phyloP scores from a whole-genome alignment of 306 rosid species.

The Begonia peltatifolia region DNA sequence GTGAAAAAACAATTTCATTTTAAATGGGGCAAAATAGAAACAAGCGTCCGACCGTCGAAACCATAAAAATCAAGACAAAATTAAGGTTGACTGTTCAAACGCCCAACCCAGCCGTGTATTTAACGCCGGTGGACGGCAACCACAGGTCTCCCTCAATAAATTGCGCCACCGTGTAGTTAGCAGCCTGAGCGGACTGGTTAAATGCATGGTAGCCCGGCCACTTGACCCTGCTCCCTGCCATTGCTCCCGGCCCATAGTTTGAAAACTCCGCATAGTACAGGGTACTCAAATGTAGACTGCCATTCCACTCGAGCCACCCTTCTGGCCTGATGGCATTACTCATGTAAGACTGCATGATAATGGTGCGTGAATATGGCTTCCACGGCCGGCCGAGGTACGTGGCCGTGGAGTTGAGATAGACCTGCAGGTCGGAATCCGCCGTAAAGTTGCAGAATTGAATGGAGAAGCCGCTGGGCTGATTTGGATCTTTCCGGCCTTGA shows the following conservation, averaged over 20 bases:
- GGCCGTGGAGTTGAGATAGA: constrained; percentile 11
- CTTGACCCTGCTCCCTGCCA: constrained; percentile 19
- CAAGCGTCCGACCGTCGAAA: neutral
- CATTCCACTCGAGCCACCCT: constrained; percentile 92
- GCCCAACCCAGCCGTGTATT: constrained; percentile 36
- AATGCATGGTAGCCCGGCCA: constrained; percentile 66
- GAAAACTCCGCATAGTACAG: constrained; percentile 56
- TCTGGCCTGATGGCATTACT: constrained; percentile 31
- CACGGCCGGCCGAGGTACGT: constrained; percentile 82
- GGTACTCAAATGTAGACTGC: constrained; percentile 27
- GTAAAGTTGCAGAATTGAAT: constrained; percentile 68
- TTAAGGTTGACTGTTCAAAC: neutral
- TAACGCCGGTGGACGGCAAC: constrained; percentile 71
- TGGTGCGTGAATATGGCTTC: constrained; percentile 64
- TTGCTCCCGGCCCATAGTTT: constrained; percentile 59
- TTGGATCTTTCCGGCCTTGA: constrained; percentile 64
- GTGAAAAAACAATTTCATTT: too few relatives aligned
- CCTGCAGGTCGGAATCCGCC: constrained; percentile 40
- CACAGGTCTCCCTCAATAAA: constrained; percentile 65
- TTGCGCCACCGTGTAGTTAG: constrained; percentile 38
- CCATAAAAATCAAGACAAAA: neutral
- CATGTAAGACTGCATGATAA: constrained; percentile 43
- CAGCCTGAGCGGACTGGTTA: constrained; percentile 25
- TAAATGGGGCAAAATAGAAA: too few relatives aligned
- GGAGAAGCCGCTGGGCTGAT: constrained; percentile 67